Evolutionary conservation across 768 basidiomycete genomes (phyloP).

Genomic region (Tephrocybe sp.): DNA sequence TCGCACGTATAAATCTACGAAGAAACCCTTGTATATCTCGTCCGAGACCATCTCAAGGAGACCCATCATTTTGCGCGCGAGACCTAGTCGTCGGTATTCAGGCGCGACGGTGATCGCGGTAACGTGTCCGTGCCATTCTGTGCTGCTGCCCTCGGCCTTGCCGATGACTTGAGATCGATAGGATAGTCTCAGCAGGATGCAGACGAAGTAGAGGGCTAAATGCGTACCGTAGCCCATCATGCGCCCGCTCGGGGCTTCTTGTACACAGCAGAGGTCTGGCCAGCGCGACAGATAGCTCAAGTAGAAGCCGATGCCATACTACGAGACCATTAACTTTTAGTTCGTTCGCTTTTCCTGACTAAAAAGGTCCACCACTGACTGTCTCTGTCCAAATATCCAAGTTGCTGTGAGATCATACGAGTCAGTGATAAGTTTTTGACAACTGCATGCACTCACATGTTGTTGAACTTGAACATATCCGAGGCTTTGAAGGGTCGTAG

Average conservation of each 20-base stretch:
- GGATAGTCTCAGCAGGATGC: neutral
- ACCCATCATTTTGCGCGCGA: slow-evolving; percentile 85
- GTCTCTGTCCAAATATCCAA: slow-evolving; percentile 98
- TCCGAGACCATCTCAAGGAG: slow-evolving; percentile 87
- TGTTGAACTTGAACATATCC: slow-evolving; percentile 93
- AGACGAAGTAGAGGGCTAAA: slow-evolving; percentile 7
- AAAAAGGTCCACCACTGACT: slow-evolving; percentile 45
- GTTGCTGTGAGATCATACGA: slow-evolving; percentile 53
- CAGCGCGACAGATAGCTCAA: slow-evolving; percentile 85
- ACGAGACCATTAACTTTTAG: neutral
- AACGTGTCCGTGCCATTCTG: slow-evolving; percentile 92
- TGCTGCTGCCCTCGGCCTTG: slow-evolving; percentile 79
- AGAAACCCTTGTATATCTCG: slow-evolving; percentile 78
- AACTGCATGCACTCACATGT: slow-evolving; percentile 62
- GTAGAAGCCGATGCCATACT: slow-evolving; percentile 92
- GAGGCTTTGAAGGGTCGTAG: slow-evolving; percentile 83
- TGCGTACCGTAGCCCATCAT: slow-evolving; percentile 92
- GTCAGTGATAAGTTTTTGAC: slow-evolving; percentile 5
- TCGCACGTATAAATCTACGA: slow-evolving; percentile 95
- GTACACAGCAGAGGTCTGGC: slow-evolving; percentile 88
- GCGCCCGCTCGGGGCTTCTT: slow-evolving; percentile 77
- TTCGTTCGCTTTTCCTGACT: neutral
- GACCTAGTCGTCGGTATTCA: slow-evolving; percentile 83
- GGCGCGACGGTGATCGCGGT: slow-evolving; percentile 95
- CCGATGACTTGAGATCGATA: slow-evolving; percentile 64